These are phyloP conservation scores for Saccharomyces pastorianus DNA, from an alignment of 1,139 yeast genomes.

Conservation along the genomic window DNA sequence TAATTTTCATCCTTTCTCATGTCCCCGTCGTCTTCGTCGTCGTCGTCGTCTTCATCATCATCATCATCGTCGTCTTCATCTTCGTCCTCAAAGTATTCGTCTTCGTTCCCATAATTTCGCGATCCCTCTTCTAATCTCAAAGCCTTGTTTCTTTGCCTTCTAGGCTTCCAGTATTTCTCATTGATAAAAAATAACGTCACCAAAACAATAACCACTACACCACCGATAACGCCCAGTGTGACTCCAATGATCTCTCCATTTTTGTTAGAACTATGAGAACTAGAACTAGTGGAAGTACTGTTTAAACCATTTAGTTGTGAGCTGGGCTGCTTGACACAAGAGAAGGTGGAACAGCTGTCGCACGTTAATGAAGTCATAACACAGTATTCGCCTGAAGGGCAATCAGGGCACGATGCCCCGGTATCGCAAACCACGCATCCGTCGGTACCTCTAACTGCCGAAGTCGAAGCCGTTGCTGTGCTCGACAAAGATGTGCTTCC, in stretches of 20 bases:
- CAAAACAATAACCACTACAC: constrained; percentile 27
- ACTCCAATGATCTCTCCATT: constrained; percentile 14
- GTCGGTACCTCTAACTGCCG: constrained; percentile 13
- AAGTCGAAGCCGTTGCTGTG: constrained; percentile 2
- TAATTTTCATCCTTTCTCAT: constrained; percentile 15
- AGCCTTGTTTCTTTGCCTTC: constrained; percentile 16
- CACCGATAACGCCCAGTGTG: constrained; percentile 58
- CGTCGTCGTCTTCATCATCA: constrained; percentile 9
- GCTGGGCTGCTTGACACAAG: constrained; percentile 35
- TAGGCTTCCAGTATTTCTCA: constrained; percentile 34
- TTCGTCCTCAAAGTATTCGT: constrained; percentile 3
- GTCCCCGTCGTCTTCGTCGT: constrained; percentile 9
- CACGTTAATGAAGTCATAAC: constrained; percentile 48
- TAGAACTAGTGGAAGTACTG: not conserved
- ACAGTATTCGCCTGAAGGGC: constrained; percentile 48
- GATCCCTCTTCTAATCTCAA: constrained; percentile 14
- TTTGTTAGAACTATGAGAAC: not conserved
- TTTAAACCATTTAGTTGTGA: constrained; percentile 9
- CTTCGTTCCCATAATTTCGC: constrained; percentile 13
- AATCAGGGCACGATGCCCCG: constrained; percentile 42
- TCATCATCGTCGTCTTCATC: constrained; percentile 6
- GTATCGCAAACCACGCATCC: constrained; percentile 47
- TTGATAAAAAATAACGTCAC: constrained; percentile 20
- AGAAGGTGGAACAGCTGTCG: constrained; percentile 48
- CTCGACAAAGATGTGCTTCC: not conserved